phyloP scores from a whole-genome alignment of 2,329 filamentous ascomycete species.

The Pestalotiopsis sp. region DNA sequence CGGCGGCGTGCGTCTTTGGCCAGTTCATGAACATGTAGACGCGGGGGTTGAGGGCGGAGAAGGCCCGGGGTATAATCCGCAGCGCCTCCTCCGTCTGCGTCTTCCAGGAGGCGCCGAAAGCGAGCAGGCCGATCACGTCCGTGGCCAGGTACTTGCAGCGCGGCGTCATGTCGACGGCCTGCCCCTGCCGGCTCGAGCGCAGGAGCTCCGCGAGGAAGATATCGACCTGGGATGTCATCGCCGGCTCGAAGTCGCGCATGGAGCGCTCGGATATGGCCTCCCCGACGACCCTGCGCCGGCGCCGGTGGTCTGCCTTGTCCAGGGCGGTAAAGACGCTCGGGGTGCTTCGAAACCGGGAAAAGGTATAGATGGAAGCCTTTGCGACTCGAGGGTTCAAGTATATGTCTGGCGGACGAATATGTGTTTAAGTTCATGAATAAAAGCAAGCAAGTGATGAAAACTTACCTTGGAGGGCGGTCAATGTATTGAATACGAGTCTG shows the following conservation, averaged over 20 bases:
- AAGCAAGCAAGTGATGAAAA: background rate
- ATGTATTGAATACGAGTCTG: slow-evolving; percentile 22
- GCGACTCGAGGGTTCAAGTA: slow-evolving; percentile 20
- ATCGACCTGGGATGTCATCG: background rate
- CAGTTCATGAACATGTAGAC: background rate
- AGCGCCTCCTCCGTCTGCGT: slow-evolving; percentile 18
- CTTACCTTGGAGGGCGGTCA: slow-evolving; percentile 16
- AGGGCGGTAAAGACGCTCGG: slow-evolving; percentile 14
- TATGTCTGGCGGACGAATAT: slow-evolving; percentile 17
- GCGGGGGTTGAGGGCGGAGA: background rate
- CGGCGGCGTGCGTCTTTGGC: too few relatives aligned
- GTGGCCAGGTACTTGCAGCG: slow-evolving; percentile 16
- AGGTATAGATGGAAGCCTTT: slow-evolving; percentile 22
- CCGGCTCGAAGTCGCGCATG: slow-evolving; percentile 11
- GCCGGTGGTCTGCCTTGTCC: background rate
- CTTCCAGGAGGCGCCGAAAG: slow-evolving; percentile 22
- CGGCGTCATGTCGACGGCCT: slow-evolving; percentile 17
- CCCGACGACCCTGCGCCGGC: slow-evolving; percentile 9
- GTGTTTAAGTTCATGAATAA: too few relatives aligned
- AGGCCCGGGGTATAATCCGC: background rate
- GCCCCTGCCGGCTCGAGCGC: slow-evolving; percentile 6
- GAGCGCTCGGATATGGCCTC: slow-evolving; percentile 10
- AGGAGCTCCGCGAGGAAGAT: slow-evolving; percentile 11
- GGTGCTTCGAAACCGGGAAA: slow-evolving; percentile 13
- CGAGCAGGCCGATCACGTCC: slow-evolving; percentile 22